phyloP scores from a whole-genome alignment of 176 grass and related monocot genomes.

The Chloris gayana region DNA sequence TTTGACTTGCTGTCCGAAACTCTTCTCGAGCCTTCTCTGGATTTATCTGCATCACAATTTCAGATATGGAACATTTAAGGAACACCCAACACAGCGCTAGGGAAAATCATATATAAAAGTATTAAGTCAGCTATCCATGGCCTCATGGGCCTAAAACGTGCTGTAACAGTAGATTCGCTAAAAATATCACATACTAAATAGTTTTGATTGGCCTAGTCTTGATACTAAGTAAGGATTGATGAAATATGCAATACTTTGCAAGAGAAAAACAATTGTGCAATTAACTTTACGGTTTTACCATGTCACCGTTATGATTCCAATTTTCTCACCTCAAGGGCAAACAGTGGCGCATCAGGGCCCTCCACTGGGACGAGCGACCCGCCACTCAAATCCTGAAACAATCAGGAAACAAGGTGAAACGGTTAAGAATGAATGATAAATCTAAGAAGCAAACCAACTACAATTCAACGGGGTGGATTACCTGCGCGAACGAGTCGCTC shows the following conservation, averaged over 20 bases:
- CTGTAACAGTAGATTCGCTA: not conserved
- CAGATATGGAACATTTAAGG: not conserved
- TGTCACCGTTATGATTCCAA: slow-evolving; percentile 7
- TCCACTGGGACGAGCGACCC: slow-evolving; percentile 72
- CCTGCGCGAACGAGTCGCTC: slow-evolving; percentile 87
- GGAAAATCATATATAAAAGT: not conserved
- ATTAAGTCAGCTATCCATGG: not conserved
- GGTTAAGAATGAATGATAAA: not conserved
- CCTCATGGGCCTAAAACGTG: not conserved
- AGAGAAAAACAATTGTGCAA: not conserved
- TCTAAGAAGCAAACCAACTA: slow-evolving; percentile 6
- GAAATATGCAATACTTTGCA: not conserved
- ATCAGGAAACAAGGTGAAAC: not conserved
- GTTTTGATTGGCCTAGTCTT: not conserved
- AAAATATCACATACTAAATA: not conserved
- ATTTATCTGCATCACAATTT: slow-evolving; percentile 70
- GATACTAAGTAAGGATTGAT: not conserved
- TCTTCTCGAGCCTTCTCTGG: slow-evolving; percentile 91
- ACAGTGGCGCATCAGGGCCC: slow-evolving; percentile 73
- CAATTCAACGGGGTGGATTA: not conserved
- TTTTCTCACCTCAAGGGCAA: slow-evolving; percentile 81
- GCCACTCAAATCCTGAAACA: slow-evolving; percentile 82
- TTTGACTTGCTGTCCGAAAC: slow-evolving; percentile 72
- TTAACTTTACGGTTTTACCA: not conserved
- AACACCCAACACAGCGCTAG: not conserved